These are phyloP conservation scores for Phytophthora macrochlamydospora DNA, from an alignment of 352 stramenopile species.

Conservation along the genomic window DNA sequence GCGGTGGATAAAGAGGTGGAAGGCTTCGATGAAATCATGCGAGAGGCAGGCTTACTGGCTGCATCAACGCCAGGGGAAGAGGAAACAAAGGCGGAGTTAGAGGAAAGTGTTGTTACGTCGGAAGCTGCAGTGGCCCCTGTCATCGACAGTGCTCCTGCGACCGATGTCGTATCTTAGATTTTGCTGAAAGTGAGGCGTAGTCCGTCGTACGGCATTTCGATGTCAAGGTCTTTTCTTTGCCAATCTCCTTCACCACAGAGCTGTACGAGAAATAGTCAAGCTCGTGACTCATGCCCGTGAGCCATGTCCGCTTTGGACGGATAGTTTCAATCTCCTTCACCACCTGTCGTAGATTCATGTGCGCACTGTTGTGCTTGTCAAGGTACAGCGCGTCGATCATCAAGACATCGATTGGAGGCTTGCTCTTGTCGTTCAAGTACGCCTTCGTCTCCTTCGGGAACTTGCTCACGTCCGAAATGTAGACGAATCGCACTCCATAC, in stretches of 20 bases:
- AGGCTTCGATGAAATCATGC: constrained; percentile 54
- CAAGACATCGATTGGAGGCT: constrained; percentile 61
- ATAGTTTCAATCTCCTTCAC: constrained; percentile 55
- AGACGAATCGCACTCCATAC: constrained; percentile 61
- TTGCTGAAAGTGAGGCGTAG: constrained; percentile 8
- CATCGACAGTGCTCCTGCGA: background rate
- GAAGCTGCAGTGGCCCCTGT: background rate
- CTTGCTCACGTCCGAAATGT: constrained; percentile 81
- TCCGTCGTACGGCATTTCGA: constrained; percentile 80
- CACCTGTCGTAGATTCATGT: constrained; percentile 75
- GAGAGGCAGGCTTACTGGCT: constrained; percentile 41
- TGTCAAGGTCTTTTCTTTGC: constrained; percentile 38
- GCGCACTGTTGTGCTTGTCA: constrained; percentile 59
- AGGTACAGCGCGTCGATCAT: constrained; percentile 75
- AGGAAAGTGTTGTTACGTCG: constrained; percentile 26
- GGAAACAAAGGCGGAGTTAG: constrained; percentile 28
- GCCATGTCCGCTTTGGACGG: constrained; percentile 58
- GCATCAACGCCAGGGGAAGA: background rate
- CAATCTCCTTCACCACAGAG: constrained; percentile 37
- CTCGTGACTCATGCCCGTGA: constrained; percentile 81
- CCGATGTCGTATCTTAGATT: background rate
- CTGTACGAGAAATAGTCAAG: constrained; percentile 65
- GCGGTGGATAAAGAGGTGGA: constrained; percentile 31
- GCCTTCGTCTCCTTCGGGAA: constrained; percentile 47
- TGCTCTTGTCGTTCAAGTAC: constrained; percentile 49